Base-by-base conservation (phyloP, 352 stramenopile genomes). In the Elongisporangium prolatum region DNA sequence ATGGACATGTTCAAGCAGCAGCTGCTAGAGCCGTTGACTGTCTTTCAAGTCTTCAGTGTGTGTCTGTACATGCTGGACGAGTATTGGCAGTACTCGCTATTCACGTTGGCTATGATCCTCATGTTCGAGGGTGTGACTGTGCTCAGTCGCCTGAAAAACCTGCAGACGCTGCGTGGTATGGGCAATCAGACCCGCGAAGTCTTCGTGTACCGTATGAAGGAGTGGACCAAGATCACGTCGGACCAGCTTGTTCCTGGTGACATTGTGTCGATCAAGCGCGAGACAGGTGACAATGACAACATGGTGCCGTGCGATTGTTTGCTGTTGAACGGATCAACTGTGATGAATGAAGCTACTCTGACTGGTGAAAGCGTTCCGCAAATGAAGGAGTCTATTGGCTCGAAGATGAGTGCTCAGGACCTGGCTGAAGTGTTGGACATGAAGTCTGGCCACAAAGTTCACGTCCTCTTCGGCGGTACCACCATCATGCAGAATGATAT, bases 61-160 rank as follows among this genome's bases (percentile, higher is more conserved):
- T 81, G 96, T 21, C 75, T 99, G 21, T 99, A 98, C 89, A 98
- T 93, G 77, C 79, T 99, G 14, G 98, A 99, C 75, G 98, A 99
- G 72, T 99, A 99, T 81, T 99, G 97, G 96, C 96, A 99, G 74
- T 99, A 99, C 79, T 97, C 94, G 25, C 75, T 99, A n/a, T 99
- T 99, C 64, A 99, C 97, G 49, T 79, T 99, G 11, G 78, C 86
- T 47, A 98, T 98, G 80, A 93, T 99, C 52, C 69, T 99, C 52
- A 87, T 99, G 71, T 99, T 99, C 62, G 98, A 99, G 69, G 90
- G 85, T 24, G 97, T 97, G 13, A 95, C 98, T 2, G 96, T 97
- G 13, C 91, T 96, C 55, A 97, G 98, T 67, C 89, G 97, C 40
- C 79, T 98, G 52, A 98, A 98, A 69, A 96, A 95, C 68, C 69